Evolutionary conservation across 345 rosid species (phyloP).

Genomic region (Gossypium mustelinum): DNA sequence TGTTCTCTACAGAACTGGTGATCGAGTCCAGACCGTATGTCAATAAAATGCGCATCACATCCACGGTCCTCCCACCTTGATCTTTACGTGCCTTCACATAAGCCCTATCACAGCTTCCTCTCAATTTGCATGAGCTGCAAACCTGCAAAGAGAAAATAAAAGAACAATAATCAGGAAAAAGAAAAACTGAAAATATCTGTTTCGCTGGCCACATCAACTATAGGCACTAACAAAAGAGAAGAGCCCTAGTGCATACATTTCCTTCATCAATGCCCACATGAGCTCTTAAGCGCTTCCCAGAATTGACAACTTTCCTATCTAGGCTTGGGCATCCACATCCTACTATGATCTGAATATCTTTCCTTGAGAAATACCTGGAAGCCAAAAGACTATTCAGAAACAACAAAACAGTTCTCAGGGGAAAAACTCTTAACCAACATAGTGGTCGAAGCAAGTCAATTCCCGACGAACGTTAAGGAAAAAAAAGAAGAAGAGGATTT

Average conservation of each 20-base stretch:
- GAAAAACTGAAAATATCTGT: neutral
- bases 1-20: slow-evolving; percentile 49
- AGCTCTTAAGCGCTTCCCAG: slow-evolving; percentile 78
- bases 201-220: slow-evolving; percentile 1
- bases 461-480: neutral
- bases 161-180: slow-evolving; percentile 9
- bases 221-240: neutral
- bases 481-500: no score
- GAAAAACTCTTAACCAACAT: neutral
- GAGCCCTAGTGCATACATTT: slow-evolving; percentile 42
- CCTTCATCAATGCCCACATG: slow-evolving; percentile 65
- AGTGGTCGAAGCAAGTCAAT: neutral
- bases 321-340: slow-evolving; percentile 84
- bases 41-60: slow-evolving; percentile 77
- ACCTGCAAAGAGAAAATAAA: slow-evolving; percentile 41
- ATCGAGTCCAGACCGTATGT: slow-evolving; percentile 61
- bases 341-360: slow-evolving; percentile 58
- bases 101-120: slow-evolving; percentile 88
- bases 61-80: slow-evolving; percentile 68
- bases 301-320: slow-evolving; percentile 89
- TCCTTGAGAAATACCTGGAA: slow-evolving; percentile 61
- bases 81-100: slow-evolving; percentile 58
- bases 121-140: slow-evolving; percentile 80
- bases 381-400: neutral
- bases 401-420: neutral